Evolutionary conservation across 345 rosid genomes (phyloP), one percentile per base, ranked within the genome.

Genomic region (Noccaea bulbosa): DNA sequence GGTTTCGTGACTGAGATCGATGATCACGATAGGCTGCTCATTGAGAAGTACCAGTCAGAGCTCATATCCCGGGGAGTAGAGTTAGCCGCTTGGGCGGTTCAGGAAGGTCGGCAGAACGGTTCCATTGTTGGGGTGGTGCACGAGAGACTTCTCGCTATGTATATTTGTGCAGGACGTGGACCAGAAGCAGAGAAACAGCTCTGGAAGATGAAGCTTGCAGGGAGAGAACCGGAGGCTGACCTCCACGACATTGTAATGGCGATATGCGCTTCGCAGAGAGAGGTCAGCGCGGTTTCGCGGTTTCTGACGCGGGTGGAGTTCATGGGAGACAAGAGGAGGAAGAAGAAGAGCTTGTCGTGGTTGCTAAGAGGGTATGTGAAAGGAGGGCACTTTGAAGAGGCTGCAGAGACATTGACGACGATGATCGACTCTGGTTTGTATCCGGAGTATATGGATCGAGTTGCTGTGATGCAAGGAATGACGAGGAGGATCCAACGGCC

Each of bases 71-170:
- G 81, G 1, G 98, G 97, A 8, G 43, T 84, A 8, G 72, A 71
- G 56, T 73, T 90, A 74, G 86, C 97, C 15, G 46, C 64, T 33
- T 93, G 97, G 98, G 90, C 90, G 7, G 45, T 88, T 68, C 79
- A 87, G 74, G 96, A 93, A 54, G 87, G 86, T 17, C 38, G 68
- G 4, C 17, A 68, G 8, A 74, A 76, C 40, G 75, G 83, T 48
- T 77, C 93, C 2, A 72, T 93, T 30, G 33, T 66, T 32, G 95
- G 93, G 35, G 83, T 83, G 34, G 84, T 90, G 39, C 95, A 90
- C 12, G 97, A 93, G 81, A 87, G 88, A 61, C 98, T 93, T 62
- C 86, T 93, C 0, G 93, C 93, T 22, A 93, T 93, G 98, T 85
- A 93, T 70, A 79, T 93, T 30, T 93, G 98, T 17, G 88, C 96